Evolutionary conservation across 495 filamentous ascomycete species (phyloP).

Genomic region (Aspergillus saccharolyticus): DNA sequence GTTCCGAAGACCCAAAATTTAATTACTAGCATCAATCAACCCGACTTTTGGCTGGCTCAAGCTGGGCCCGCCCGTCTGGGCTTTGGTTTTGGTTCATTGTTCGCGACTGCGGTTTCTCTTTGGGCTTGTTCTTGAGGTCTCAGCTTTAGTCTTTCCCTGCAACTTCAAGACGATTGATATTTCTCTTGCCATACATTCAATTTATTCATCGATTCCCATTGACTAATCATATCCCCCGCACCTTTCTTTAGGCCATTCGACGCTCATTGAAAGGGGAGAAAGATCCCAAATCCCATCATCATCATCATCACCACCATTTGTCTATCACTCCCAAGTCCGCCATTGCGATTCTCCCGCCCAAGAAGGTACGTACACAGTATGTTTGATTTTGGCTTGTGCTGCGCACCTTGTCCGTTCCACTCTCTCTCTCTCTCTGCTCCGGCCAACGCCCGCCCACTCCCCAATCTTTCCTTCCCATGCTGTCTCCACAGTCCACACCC

Average conservation of each 20-base stretch:
- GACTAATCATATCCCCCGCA: conserved; percentile 1
- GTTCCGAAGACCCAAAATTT: conserved; percentile 9
- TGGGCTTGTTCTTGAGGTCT: neutral
- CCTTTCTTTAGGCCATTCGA: conserved; percentile 60
- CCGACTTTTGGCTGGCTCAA: neutral
- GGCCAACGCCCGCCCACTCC: no score
- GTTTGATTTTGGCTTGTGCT: conserved; percentile 15
- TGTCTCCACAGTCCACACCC: neutral
- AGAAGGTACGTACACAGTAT: conserved; percentile 80
- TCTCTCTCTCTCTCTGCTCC: conserved; percentile 11
- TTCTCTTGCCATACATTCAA: conserved; percentile 1
- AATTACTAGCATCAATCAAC: neutral
- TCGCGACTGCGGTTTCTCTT: neutral
- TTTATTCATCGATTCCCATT: neutral
- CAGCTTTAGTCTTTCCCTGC: neutral
- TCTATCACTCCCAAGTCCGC: conserved; percentile 89
- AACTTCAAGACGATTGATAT: neutral
- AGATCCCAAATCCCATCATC: conserved; percentile 65
- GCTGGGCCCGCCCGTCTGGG: neutral
- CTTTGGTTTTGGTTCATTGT: neutral
- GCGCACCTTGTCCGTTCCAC: conserved; percentile 6
- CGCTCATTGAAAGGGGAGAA: conserved; percentile 86
- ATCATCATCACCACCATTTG: conserved; percentile 55
- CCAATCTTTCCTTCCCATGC: conserved; percentile 7
- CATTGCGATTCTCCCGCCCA: conserved; percentile 91